Conservation (phyloP, 169 alveolate species). For the Cryptosporidium tyzzeri region DNA sequence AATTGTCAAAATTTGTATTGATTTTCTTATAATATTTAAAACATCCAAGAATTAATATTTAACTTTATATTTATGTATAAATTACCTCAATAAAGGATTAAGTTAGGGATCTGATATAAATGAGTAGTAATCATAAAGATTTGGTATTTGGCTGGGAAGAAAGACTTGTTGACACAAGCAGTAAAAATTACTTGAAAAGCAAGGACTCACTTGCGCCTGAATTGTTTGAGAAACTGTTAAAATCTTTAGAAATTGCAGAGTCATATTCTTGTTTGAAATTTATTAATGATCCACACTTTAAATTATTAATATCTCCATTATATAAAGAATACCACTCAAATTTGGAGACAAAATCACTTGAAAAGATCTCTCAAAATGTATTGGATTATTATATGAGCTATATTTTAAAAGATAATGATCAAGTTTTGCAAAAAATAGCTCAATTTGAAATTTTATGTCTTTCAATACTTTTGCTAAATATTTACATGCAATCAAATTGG, state of each 20-base stretch:
- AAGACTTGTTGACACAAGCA: conserved; percentile 14
- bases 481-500: conserved; percentile 72
- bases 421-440: conserved; percentile 1
- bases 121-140: conserved; percentile 2
- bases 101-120: background rate
- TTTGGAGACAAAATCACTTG: conserved; percentile 21
- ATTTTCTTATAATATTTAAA: background rate
- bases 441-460: conserved; percentile 65
- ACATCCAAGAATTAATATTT: background rate
- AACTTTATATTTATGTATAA: background rate
- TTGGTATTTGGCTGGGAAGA: conserved; percentile 44
- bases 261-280: conserved; percentile 19
- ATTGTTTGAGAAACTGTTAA: conserved; percentile 19
- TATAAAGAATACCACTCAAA: conserved; percentile 19
- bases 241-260: conserved; percentile 36
- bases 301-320: conserved; percentile 15
- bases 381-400: conserved; percentile 28
- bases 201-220: background rate
- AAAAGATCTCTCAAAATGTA: background rate
- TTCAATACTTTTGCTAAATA: conserved; percentile 38
- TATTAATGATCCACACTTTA: background rate
- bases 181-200: background rate
- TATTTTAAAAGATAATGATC: conserved; percentile 8
- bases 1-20: background rate
- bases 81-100: background rate